Percentiles rank a stretch among this genome's conserved stretches.
These are phyloP conservation scores for Boletus tylopilopsis DNA, from an alignment of 768 basidiomycete species.

Conservation along the genomic window DNA sequence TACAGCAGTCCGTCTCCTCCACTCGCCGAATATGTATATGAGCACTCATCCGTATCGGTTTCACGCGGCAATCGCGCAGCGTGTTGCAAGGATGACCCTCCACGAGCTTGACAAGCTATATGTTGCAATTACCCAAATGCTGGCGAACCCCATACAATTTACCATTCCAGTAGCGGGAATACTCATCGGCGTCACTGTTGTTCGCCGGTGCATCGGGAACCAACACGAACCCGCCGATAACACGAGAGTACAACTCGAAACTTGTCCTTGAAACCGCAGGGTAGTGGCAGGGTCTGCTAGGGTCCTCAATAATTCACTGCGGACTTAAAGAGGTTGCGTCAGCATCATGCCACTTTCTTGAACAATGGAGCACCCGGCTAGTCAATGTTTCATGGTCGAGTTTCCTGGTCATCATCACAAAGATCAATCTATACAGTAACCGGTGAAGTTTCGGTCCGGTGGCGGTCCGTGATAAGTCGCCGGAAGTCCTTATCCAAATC, in stretches of 20 bases:
- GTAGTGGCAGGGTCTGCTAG: no score
- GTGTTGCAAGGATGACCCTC: not conserved
- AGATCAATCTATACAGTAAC: not conserved
- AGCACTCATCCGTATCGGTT: not conserved
- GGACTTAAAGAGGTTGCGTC: slow-evolving; percentile 4
- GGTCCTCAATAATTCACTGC: not conserved
- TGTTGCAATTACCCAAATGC: no score
- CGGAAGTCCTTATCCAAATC: no score
- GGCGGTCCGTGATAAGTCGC: no score
- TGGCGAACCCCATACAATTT: not conserved
- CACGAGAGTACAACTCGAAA: not conserved
- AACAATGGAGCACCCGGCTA: not conserved
- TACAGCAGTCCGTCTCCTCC: not conserved
- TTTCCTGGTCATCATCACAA: not conserved
- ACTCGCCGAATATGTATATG: not conserved
- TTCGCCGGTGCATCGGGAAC: not conserved
- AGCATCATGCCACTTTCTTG: slow-evolving; percentile 2
- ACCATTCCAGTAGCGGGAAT: not conserved
- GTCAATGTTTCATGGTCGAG: not conserved
- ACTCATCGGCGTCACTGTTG: not conserved
- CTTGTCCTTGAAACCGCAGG: slow-evolving; percentile 5
- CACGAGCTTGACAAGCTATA: not conserved
- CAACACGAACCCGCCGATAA: slow-evolving; percentile 1
- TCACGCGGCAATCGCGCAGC: slow-evolving; percentile 4
- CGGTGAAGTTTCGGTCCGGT: not conserved